Percentiles rank a stretch among this genome's conserved stretches.
Conservation (phyloP, 192 early-diverging fungal species). For the Geranomyces michiganensis region DNA sequence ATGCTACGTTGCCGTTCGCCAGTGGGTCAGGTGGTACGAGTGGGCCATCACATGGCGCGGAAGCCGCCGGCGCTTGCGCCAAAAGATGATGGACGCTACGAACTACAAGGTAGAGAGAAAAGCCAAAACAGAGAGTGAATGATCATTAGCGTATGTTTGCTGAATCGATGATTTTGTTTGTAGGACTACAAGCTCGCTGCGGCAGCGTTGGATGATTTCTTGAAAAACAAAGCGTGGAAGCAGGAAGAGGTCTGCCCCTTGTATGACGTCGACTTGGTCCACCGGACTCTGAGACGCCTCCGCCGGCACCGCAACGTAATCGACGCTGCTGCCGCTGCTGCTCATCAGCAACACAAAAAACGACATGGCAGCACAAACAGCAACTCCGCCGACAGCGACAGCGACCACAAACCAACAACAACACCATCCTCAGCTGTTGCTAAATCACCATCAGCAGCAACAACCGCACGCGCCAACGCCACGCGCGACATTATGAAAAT, state of each 20-base stretch:
- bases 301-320: constrained; percentile 3
- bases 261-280: constrained; percentile 68
- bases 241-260: constrained; percentile 55
- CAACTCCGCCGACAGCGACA: constrained; percentile 29
- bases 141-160: too few relatives aligned
- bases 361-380: not conserved
- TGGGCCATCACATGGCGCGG: constrained; percentile 67
- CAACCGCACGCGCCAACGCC: constrained; percentile 6
- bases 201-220: constrained; percentile 58
- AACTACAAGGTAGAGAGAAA: constrained; percentile 57
- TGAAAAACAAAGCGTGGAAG: constrained; percentile 78
- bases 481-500: constrained; percentile 19
- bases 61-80: constrained; percentile 47
- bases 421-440: not conserved
- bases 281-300: constrained; percentile 50
- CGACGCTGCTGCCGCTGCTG: not conserved
- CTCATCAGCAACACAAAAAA: not conserved
- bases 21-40: constrained; percentile 57
- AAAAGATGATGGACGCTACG: constrained; percentile 50
- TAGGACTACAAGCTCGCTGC: constrained; percentile 65
- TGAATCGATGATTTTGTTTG: too few relatives aligned
- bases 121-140: too few relatives aligned
- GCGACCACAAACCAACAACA: not conserved
- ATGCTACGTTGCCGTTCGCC: constrained; percentile 59
- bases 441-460: too few relatives aligned